Percentiles rank a stretch among this genome's conserved stretches.
Evolutionary conservation across 2,329 filamentous ascomycete species (phyloP).

Genomic region (Botrytis elliptica): DNA sequence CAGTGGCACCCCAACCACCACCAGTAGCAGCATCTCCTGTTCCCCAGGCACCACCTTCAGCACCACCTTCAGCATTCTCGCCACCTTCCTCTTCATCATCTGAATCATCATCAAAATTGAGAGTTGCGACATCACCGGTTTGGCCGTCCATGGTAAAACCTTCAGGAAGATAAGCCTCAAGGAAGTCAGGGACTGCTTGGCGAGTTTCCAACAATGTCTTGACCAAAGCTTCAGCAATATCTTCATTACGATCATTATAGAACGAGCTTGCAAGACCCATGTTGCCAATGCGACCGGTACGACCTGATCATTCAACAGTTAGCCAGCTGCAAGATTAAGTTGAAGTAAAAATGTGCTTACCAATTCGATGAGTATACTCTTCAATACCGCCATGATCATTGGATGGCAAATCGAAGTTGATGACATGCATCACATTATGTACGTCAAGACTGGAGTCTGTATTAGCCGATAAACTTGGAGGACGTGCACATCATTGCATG

Average conservation of each 20-base stretch:
- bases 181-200: conserved; percentile 80
- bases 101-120: conserved; percentile 55
- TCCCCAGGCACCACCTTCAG: conserved; percentile 11
- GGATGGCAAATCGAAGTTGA: conserved; percentile 88
- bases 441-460: conserved; percentile 62
- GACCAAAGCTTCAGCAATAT: conserved; percentile 70
- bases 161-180: conserved; percentile 62
- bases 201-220: conserved; percentile 79
- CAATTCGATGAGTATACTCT: conserved; percentile 93
- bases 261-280: conserved; percentile 84
- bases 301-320: conserved; percentile 53
- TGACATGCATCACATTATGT: conserved; percentile 80
- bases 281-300: conserved; percentile 91
- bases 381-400: conserved; percentile 78
- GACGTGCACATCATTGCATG: not conserved
- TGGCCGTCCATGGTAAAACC: conserved; percentile 40
- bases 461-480: not conserved
- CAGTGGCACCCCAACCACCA: conserved; percentile 15
- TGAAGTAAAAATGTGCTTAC: conserved; percentile 47
- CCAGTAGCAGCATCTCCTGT: not conserved
- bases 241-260: conserved; percentile 75
- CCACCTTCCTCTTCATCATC: conserved; percentile 57
- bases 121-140: conserved; percentile 22
- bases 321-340: conserved; percentile 8
- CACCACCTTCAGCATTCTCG: conserved; percentile 19